Evolutionary conservation across 805 yeast genomes (phyloP), one percentile per base, ranked within the genome.

Genomic region (Ogataea salicorniae): DNA sequence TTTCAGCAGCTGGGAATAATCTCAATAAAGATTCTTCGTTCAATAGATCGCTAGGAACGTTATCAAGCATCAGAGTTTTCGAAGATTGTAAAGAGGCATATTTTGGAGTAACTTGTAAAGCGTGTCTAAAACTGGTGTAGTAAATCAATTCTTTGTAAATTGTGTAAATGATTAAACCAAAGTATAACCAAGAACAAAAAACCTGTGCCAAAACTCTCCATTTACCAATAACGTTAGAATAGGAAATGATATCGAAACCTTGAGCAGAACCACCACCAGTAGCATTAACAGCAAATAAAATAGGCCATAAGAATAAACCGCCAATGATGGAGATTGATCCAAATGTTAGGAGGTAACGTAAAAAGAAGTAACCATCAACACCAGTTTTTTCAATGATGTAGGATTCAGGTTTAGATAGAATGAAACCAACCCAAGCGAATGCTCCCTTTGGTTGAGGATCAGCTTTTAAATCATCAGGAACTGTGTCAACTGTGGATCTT

Each of bases 71-170:
- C 47, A 91, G 67, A 2, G 95, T 86, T 60, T 86, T 77, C 3
- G 90, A 80, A 16, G 87, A 79, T 35, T 83, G 68, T 52, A 84
- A 60, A 1, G 88, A 81, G 58, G 85, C 84, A 58, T 84, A 83
- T 51, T 80, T 67, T 15, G 94, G 92, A 31, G 88, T 79, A 34
- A 87, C 75, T 67, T 84, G 90, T 37, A 81, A 55, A 22, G 83
- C 83, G 54, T 87, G 94, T 72, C 90, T 80, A 56, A 83, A 79
- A 8, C 86, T 74, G 31, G 79, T 73, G 63, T 86, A 87, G 66
- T 78, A 84, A 20, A 81, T 79, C 70, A 87, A 68, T 67, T 87
- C 95, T 59, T 83, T 79, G 73, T 84, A 87, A 50, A 87, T 80
- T 47, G 81, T 71, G 62, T 76, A 85, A 33, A 84, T 68, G 36